Conservation (phyloP, 2,329 filamentous ascomycete genomes). For the Colletotrichum theobromicola region DNA sequence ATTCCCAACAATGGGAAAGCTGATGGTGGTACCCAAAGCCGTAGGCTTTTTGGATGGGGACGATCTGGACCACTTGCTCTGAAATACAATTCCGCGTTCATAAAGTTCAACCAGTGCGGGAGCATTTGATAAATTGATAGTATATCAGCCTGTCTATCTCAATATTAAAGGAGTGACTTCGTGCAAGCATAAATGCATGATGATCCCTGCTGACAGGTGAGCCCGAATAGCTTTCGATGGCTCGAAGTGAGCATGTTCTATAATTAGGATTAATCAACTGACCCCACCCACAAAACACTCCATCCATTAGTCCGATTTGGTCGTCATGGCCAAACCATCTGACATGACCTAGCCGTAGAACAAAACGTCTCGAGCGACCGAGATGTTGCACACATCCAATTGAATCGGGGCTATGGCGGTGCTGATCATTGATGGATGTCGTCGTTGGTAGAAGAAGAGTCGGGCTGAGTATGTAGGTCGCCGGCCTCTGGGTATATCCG, state of each 20-base stretch:
- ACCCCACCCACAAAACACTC: background rate
- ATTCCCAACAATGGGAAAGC: too few relatives aligned
- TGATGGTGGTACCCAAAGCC: too few relatives aligned
- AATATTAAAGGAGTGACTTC: background rate
- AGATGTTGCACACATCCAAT: background rate
- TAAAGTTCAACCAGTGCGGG: too few relatives aligned
- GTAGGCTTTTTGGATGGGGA: too few relatives aligned
- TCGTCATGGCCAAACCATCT: background rate
- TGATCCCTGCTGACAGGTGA: too few relatives aligned
- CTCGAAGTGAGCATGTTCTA: background rate
- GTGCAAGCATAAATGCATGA: background rate
- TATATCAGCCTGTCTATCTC: background rate
- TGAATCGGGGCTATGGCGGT: background rate
- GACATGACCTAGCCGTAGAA: background rate
- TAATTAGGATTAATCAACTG: conserved; percentile 8
- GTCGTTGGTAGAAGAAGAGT: conserved; percentile 9
- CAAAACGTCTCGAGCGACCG: too few relatives aligned
- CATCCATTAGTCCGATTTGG: background rate
- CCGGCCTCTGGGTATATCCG: conserved; percentile 20
- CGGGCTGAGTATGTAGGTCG: conserved; percentile 19
- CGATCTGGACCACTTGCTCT: too few relatives aligned
- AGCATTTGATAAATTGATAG: too few relatives aligned
- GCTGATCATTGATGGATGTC: background rate
- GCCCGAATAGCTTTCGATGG: too few relatives aligned
- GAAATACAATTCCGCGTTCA: too few relatives aligned